Evolutionary conservation across 805 yeast species (phyloP), one percentile per base, ranked within the genome.

Genomic region (Saturnispora hagleri): DNA sequence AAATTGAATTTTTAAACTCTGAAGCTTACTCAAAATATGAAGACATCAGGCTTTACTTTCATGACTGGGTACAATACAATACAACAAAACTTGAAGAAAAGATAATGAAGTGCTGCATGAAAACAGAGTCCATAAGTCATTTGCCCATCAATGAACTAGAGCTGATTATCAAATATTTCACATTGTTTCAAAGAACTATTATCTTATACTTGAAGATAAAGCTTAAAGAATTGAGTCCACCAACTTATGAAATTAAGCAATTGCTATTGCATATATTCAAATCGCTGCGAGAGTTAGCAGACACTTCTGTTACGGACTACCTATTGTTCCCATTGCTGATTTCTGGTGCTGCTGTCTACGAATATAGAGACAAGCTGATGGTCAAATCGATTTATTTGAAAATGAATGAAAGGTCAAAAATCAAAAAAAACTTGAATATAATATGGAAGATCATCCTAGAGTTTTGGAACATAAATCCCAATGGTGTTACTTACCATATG

Each of bases 261-360:
- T 17, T 60, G 31, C 20, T 59, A 26, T 22, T 60, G 26, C 56
- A 57, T 41, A 34, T 60, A n/a, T 58, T 57, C 34, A 51, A 57
- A 27, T 43, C 55, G 10, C 51, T 61, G 55, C 43, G 56, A 38
- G 52, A 47, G 9, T 51, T 62, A 6, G 20, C 53, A 1, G 43
- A 31, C 6, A 53, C 58, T 0, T 51, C 46, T 28, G 52, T 61
- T 24, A 51, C 45, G 20, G 45, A 55, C n/a, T 53, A 57, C 41
- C 31, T 62, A 24, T 43, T 59, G 4, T 61, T 62, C 43, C 58
- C 65, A 3, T 48, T 62, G 13, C 47, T 62, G 3, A 57, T 62
- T 5, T 53, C 57, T 3, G 65, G 64, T 2, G 64, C 63, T 2
- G 59, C 60, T 4, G 63, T 63, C 18, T 60, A 58, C 26, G 65